phyloP scores from a whole-genome alignment of 1,284 basidiomycete genomes.

The Sanghuangporus baumii region DNA sequence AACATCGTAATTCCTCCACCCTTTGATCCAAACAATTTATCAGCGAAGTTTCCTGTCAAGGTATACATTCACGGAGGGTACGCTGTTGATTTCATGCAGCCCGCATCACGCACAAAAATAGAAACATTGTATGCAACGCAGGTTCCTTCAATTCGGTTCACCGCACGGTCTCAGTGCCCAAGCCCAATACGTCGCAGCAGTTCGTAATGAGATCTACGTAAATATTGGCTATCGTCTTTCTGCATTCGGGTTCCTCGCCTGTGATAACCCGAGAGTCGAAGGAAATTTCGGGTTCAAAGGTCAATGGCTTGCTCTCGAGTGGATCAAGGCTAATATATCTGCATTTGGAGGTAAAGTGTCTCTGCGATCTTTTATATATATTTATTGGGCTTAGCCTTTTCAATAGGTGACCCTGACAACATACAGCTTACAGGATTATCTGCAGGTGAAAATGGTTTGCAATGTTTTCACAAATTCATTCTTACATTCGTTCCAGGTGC shows the following conservation, averaged over 20 bases:
- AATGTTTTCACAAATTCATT: neutral
- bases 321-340: constrained; percentile 55
- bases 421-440: constrained; percentile 64
- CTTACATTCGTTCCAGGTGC: constrained; percentile 38
- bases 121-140: constrained; percentile 24
- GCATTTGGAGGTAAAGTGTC: constrained; percentile 48
- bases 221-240: constrained; percentile 69
- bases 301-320: constrained; percentile 58
- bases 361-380: neutral
- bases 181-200: constrained; percentile 61
- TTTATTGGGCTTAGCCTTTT: neutral
- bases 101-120: too few relatives aligned
- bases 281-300: constrained; percentile 82
- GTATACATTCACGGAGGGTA: constrained; percentile 75
- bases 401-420: constrained; percentile 47
- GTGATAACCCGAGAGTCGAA: constrained; percentile 47
- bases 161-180: constrained; percentile 53
- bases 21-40: constrained; percentile 32
- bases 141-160: constrained; percentile 78
- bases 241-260: constrained; percentile 69
- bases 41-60: constrained; percentile 53
- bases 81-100: constrained; percentile 3
- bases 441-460: constrained; percentile 40
- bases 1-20: constrained; percentile 64
- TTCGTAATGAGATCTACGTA: constrained; percentile 63